Evolutionary conservation across 164 flowering plant genomes (phyloP).

Genomic region (Cinnamomum chago): DNA sequence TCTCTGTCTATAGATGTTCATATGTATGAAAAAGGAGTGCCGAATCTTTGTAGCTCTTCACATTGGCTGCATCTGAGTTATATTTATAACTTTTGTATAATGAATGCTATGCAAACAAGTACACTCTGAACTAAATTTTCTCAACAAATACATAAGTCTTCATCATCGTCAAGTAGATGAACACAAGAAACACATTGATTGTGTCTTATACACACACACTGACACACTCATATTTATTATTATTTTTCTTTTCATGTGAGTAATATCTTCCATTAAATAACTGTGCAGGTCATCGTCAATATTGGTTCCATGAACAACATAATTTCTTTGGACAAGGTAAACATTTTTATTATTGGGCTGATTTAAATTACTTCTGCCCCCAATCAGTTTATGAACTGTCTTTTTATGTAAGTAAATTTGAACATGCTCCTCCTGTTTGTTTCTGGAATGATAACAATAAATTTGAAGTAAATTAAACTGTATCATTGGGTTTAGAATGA

Average conservation of each 20-base stretch:
- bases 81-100: too few relatives aligned
- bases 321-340: slow-evolving; percentile 81
- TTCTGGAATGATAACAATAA: neutral
- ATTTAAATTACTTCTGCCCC: neutral
- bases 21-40: neutral
- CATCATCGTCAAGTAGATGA: too few relatives aligned
- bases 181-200: neutral
- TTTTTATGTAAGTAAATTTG: neutral
- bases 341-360: neutral
- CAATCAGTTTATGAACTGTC: neutral
- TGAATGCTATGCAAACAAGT: neutral
- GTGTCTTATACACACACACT: neutral
- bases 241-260: neutral
- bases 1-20: neutral
- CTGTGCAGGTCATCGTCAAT: slow-evolving; percentile 76
- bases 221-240: too few relatives aligned
- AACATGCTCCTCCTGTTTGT: neutral
- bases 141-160: too few relatives aligned
- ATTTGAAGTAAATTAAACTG: neutral
- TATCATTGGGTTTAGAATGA: neutral
- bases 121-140: too few relatives aligned
- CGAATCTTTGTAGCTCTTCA: neutral
- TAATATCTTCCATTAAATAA: neutral
- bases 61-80: too few relatives aligned
- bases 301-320: slow-evolving; percentile 67